Evolutionary conservation across 2,329 filamentous ascomycete species (phyloP), one percentile per base, ranked within the genome.

Genomic region (Cryphonectria radicalis): DNA sequence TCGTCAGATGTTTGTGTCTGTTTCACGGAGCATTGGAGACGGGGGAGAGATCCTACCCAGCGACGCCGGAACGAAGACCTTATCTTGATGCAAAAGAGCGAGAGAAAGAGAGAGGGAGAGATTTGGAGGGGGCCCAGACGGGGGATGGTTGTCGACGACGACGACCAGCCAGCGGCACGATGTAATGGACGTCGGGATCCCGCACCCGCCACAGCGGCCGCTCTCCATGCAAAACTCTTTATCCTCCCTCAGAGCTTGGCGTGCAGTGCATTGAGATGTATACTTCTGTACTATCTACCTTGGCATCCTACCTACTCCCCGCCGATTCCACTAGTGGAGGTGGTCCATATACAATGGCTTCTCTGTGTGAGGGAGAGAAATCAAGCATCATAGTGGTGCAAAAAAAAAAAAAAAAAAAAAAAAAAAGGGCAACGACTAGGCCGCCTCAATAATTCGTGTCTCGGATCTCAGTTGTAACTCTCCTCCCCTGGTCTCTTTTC

Each of bases 381-480:
- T n/a, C 46, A 50, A 50, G 22, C 46, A 50, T n/a, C 46, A n/a
- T 50, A n/a, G 13, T 28, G 53, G 53, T 25, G n/a, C 4, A 22
- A 32, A 32, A 32, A 32, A 32, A 32, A 32, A 32, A 32, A 32
- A 32, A 32, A 32, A 19, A 22, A 50, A 14, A 50, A 6, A 62
- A 42, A 17, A 40, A 42, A 40, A 43, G 43, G 19, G 35, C 67
- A 60, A 60, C 42, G 67, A 63, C 72, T 73, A 71, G 70, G 70
- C 68, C 68, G 70, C 70, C 68, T 72, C 59, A 40, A 70, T 46
- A 63, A n/a, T 46, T 67, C 55, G 57, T 69, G 72, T 69, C 72
- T 71, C 72, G 69, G 67, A 64, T 67, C 32, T 71, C 63, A 57
- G 25, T 71, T 63, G 66, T 63, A 55, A 69, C 69, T 60, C 42